These are phyloP conservation scores for Scytalidium sp. DNA, from an alignment of 2,329 filamentous ascomycete genomes.

Conservation along the genomic window DNA sequence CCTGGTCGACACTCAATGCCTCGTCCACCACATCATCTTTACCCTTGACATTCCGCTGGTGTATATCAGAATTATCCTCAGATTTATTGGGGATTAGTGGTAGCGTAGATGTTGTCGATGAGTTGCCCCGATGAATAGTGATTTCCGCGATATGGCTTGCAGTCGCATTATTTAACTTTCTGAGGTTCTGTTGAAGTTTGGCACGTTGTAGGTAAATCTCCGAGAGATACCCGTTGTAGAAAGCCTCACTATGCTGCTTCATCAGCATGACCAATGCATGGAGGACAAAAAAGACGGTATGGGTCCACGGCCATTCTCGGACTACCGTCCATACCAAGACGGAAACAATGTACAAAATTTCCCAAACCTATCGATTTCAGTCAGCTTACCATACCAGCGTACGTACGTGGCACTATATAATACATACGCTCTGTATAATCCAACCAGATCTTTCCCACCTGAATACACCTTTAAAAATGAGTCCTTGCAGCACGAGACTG, in stretches of 20 bases:
- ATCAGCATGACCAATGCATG: constrained; percentile 75
- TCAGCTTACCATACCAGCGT: neutral
- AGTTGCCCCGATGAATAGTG: neutral
- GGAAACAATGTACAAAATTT: constrained; percentile 58
- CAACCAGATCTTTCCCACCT: constrained; percentile 68
- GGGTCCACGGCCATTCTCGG: constrained; percentile 79
- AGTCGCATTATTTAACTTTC: constrained; percentile 53
- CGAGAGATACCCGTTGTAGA: constrained; percentile 74
- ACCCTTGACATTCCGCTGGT: constrained; percentile 30
- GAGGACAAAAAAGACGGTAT: constrained; percentile 74
- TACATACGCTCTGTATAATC: constrained; percentile 65
- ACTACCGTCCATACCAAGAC: constrained; percentile 65
- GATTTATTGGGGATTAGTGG: constrained; percentile 34
- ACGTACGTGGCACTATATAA: neutral
- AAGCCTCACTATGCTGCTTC: constrained; percentile 80
- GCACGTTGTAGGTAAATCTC: constrained; percentile 51
- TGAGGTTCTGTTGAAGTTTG: constrained; percentile 45
- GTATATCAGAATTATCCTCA: constrained; percentile 25
- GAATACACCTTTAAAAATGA: constrained; percentile 56
- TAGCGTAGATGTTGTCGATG: neutral
- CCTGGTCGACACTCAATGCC: constrained; percentile 51
- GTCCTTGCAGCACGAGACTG: constrained; percentile 62
- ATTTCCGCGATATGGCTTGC: constrained; percentile 31
- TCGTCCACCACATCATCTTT: constrained; percentile 9
- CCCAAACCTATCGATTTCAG: constrained; percentile 55